phyloP scores from a whole-genome alignment of 495 filamentous ascomycete species.

The Hamigera avellanea region DNA sequence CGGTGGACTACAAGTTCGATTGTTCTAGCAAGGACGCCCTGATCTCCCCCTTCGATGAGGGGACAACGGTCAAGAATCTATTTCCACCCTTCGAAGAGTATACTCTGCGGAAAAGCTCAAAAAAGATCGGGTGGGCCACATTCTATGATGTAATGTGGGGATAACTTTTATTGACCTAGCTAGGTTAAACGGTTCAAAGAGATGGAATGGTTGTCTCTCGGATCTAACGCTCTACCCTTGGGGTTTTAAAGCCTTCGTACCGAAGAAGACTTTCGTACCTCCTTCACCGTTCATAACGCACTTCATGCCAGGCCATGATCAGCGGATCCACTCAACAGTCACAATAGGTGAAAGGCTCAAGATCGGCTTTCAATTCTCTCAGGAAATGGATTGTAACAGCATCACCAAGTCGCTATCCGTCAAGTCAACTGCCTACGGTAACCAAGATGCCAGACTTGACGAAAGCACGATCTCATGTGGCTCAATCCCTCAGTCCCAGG shows the following conservation, averaged over 20 bases:
- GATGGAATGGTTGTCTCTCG: conserved; percentile 37
- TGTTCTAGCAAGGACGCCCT: conserved; percentile 24
- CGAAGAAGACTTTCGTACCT: conserved; percentile 23
- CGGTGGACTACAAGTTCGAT: conserved; percentile 29
- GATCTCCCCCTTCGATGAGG: conserved; percentile 28
- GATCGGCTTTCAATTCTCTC: conserved; percentile 41
- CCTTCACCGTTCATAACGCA: conserved; percentile 45
- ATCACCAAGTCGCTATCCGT: conserved; percentile 30
- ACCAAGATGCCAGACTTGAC: conserved; percentile 12
- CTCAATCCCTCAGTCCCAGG: conserved; percentile 7
- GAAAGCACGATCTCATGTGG: conserved; percentile 9
- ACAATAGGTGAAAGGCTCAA: conserved; percentile 19
- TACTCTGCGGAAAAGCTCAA: conserved; percentile 15
- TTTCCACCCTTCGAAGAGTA: conserved; percentile 39
- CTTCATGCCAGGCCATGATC: conserved; percentile 46
- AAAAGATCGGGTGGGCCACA: conserved; percentile 10
- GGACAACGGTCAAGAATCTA: conserved; percentile 35
- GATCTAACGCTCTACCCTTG: conserved; percentile 35
- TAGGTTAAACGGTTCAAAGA: conserved; percentile 10
- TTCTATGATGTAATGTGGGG: background rate
- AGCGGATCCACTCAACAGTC: conserved; percentile 30
- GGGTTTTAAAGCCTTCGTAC: conserved; percentile 48
- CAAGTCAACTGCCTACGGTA: conserved; percentile 25
- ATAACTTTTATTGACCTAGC: background rate
- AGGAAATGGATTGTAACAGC: conserved; percentile 43